phyloP scores from a whole-genome alignment of 257 asterid genomes.

The Petunia axillaris region DNA sequence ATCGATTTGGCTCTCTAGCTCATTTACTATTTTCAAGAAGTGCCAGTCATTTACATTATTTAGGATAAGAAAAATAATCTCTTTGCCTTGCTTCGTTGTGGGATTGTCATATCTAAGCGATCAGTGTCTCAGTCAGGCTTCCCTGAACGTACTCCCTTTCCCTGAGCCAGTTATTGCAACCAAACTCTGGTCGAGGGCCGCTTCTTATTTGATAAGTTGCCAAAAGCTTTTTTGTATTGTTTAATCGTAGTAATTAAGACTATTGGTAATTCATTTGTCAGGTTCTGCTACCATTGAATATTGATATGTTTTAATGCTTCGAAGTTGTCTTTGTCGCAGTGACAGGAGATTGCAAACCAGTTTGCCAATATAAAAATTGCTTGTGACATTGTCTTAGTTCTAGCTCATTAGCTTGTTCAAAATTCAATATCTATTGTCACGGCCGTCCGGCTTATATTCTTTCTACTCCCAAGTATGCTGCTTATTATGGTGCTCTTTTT shows the following conservation, averaged over 20 bases:
- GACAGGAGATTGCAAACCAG: not conserved
- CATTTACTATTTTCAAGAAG: not conserved
- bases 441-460: too few relatives aligned
- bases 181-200: not conserved
- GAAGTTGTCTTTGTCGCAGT: not conserved
- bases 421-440: not conserved
- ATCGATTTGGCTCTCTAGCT: not conserved
- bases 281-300: not conserved
- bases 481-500: too few relatives aligned
- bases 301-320: not conserved
- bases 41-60: slow-evolving; percentile 1
- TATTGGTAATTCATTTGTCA: not conserved
- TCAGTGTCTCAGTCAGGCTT: not conserved
- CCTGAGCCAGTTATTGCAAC: not conserved
- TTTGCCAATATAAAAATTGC: not conserved
- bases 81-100: not conserved
- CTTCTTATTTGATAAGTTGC: not conserved
- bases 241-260: not conserved
- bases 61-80: not conserved
- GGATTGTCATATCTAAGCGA: not conserved
- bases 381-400: not conserved
- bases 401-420: not conserved
- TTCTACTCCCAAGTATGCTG: too few relatives aligned
- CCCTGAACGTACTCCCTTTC: not conserved
- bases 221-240: not conserved